Conservation (phyloP, 2,329 filamentous ascomycete species). For the Ceratocystis ficicola region DNA sequence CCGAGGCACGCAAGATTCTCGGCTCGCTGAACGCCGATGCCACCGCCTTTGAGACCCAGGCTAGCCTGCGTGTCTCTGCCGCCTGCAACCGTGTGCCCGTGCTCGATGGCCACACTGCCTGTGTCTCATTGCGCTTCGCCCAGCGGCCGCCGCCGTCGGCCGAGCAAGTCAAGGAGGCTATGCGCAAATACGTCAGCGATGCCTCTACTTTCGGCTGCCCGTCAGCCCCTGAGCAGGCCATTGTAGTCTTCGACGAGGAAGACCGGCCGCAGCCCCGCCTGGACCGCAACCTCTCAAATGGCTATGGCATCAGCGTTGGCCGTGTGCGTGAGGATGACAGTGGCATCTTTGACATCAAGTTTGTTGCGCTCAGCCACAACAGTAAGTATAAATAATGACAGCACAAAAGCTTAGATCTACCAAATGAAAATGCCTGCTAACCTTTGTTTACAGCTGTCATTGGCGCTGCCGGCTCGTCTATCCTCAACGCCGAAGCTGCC, state of each 20-base stretch:
- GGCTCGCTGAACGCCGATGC: conserved; percentile 58
- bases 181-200: conserved; percentile 71
- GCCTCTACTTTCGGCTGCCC: conserved; percentile 74
- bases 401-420: background rate
- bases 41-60: conserved; percentile 66
- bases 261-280: conserved; percentile 85
- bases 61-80: conserved; percentile 62
- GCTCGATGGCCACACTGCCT: conserved; percentile 89
- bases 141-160: conserved; percentile 60
- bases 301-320: conserved; percentile 86
- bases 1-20: conserved; percentile 89
- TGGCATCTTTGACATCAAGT: conserved; percentile 87
- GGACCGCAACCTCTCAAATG: conserved; percentile 71
- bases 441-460: conserved; percentile 57
- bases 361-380: conserved; percentile 80
- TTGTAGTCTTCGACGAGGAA: conserved; percentile 77
- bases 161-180: conserved; percentile 63
- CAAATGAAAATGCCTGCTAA: conserved; percentile 28
- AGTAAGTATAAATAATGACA: conserved; percentile 34
- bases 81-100: conserved; percentile 93
- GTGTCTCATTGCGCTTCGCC: conserved; percentile 74
- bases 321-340: conserved; percentile 74
- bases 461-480: conserved; percentile 88
- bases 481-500: conserved; percentile 85
- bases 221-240: conserved; percentile 68